Percentiles rank a stretch among this genome's conserved stretches.
Evolutionary conservation across 2,329 filamentous ascomycete genomes (phyloP).

Genomic region (Leptographium flavum): DNA sequence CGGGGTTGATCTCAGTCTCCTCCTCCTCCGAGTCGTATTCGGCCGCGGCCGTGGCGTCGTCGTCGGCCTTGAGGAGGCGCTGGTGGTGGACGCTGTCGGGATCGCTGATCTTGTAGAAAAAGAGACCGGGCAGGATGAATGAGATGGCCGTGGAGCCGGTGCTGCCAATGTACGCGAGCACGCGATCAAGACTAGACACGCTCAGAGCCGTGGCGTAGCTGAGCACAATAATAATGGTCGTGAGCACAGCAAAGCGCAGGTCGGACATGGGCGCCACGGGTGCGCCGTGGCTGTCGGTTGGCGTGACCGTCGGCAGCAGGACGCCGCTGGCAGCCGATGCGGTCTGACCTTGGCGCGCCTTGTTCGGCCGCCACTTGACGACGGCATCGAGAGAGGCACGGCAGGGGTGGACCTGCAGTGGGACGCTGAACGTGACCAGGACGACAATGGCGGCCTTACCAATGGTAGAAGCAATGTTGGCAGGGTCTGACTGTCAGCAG

Average conservation of each 20-base stretch:
- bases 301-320: conserved; percentile 24
- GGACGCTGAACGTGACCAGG: conserved; percentile 91
- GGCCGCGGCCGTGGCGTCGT: conserved; percentile 54
- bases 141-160: conserved; percentile 93
- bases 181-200: conserved; percentile 75
- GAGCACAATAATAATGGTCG: conserved; percentile 68
- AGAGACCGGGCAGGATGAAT: conserved; percentile 89
- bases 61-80: conserved; percentile 77
- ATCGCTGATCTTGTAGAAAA: conserved; percentile 96
- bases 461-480: conserved; percentile 74
- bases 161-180: conserved; percentile 87
- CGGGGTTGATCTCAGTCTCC: conserved; percentile 24
- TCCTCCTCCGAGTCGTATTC: conserved; percentile 25
- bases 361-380: conserved; percentile 28
- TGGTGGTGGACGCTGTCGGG: conserved; percentile 81
- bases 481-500: conserved; percentile 33
- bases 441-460: conserved; percentile 91
- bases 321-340: conserved; percentile 22
- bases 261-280: conserved; percentile 61
- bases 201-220: conserved; percentile 85
- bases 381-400: conserved; percentile 90
- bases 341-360: conserved; percentile 22
- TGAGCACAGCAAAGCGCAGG: conserved; percentile 75
- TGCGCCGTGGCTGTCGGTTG: conserved; percentile 34
- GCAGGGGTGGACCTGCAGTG: conserved; percentile 89